Evolutionary conservation across 352 stramenopile species (phyloP).

Genomic region (Pythium oligandrum): DNA sequence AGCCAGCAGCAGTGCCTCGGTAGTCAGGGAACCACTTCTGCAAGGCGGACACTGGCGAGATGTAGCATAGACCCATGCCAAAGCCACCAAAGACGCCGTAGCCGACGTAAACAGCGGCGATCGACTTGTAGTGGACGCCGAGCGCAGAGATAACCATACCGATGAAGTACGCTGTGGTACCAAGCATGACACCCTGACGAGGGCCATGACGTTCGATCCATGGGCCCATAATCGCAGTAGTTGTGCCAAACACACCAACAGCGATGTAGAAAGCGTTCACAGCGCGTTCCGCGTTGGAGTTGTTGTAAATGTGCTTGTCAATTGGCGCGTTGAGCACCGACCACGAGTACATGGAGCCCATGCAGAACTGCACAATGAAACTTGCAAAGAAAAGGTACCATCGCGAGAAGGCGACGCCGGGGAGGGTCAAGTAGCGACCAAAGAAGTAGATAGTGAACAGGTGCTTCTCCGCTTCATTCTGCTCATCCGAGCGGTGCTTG

Average conservation of each 20-base stretch:
- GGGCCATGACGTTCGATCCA: slow-evolving; percentile 61
- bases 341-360: slow-evolving; percentile 69
- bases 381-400: slow-evolving; percentile 64
- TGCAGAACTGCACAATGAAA: slow-evolving; percentile 66
- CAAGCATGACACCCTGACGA: slow-evolving; percentile 33
- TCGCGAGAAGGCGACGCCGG: slow-evolving; percentile 39
- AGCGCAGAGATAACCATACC: slow-evolving; percentile 54
- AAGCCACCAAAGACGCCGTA: slow-evolving; percentile 65
- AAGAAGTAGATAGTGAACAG: slow-evolving; percentile 27
- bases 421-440: slow-evolving; percentile 21
- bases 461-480: slow-evolving; percentile 29
- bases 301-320: slow-evolving; percentile 42
- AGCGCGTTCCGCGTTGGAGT: slow-evolving; percentile 37
- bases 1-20: slow-evolving; percentile 55
- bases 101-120: slow-evolving; percentile 54
- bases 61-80: slow-evolving; percentile 63
- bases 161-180: slow-evolving; percentile 38
- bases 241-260: slow-evolving; percentile 48
- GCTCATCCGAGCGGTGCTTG: slow-evolving; percentile 21
- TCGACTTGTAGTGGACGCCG: slow-evolving; percentile 43
- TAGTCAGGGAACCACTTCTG: slow-evolving; percentile 80
- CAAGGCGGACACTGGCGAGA: slow-evolving; percentile 53
- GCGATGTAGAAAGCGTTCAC: slow-evolving; percentile 73
- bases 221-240: slow-evolving; percentile 46
- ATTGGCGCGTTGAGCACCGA: slow-evolving; percentile 68